A percentile compares a stretch with the other conserved stretches of the same genome.
phyloP scores from a whole-genome alignment of 2,329 filamentous ascomycete species.

The Cercospora beticola region DNA sequence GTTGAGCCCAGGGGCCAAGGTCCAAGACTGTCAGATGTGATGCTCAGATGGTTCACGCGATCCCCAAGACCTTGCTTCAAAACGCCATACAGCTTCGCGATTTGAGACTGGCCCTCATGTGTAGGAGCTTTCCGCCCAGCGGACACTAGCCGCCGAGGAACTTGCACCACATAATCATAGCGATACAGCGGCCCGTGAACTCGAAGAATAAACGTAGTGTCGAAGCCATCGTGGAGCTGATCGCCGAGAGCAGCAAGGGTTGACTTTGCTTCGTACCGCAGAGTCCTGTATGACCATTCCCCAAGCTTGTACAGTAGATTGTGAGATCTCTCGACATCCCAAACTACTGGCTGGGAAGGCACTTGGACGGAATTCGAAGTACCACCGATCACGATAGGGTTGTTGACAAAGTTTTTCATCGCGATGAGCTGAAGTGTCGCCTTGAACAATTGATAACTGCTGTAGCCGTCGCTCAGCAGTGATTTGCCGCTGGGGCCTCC shows the following conservation, averaged over 20 bases:
- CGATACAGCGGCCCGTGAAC: conserved; percentile 52
- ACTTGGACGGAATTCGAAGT: conserved; percentile 38
- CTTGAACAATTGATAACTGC: conserved; percentile 92
- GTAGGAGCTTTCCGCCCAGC: neutral
- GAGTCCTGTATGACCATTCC: conserved; percentile 71
- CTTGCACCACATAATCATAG: conserved; percentile 55
- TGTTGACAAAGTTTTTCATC: conserved; percentile 65
- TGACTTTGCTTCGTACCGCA: conserved; percentile 71
- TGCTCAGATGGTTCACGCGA: conserved; percentile 66
- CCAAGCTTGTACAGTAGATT: conserved; percentile 93
- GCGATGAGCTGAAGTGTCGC: conserved; percentile 85
- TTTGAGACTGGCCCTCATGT: conserved; percentile 28
- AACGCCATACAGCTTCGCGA: conserved; percentile 59
- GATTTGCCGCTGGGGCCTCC: conserved; percentile 70
- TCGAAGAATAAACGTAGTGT: conserved; percentile 73
- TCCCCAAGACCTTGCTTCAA: conserved; percentile 73
- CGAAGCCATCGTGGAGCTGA: conserved; percentile 74
- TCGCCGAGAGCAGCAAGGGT: conserved; percentile 76
- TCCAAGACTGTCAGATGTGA: conserved; percentile 23
- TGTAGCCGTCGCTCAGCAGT: conserved; percentile 75
- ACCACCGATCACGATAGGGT: conserved; percentile 54
- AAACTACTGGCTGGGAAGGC: conserved; percentile 66
- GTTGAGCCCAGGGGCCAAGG: conserved; percentile 42
- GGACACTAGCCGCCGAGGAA: conserved; percentile 26
- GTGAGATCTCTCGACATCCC: conserved; percentile 69